Percentiles rank a stretch among this genome's conserved stretches.
Evolutionary conservation across 2,329 filamentous ascomycete genomes (phyloP).

Genomic region (Cladosporium sp.): DNA sequence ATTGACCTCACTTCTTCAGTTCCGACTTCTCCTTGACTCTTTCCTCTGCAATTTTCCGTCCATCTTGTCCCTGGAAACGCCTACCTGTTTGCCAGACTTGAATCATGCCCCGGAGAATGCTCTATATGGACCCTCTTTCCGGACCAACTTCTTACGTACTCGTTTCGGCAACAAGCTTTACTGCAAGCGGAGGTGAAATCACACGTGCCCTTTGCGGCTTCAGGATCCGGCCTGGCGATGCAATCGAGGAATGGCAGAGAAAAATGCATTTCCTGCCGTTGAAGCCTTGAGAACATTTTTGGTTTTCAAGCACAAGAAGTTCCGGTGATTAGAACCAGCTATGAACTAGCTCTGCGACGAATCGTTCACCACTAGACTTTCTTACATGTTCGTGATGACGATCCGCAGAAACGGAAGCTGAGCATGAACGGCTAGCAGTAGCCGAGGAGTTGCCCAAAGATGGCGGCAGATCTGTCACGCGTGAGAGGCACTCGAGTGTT

Average conservation of each 20-base stretch:
- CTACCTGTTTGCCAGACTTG: neutral
- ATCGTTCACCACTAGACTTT: no score
- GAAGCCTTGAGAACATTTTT: neutral
- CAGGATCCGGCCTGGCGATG: neutral
- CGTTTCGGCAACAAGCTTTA: constrained; percentile 10
- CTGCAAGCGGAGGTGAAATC: neutral
- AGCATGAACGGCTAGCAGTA: neutral
- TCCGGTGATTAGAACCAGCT: no score
- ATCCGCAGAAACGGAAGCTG: neutral
- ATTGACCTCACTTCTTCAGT: neutral
- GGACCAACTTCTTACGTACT: constrained; percentile 4
- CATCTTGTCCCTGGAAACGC: no score
- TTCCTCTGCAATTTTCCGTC: neutral
- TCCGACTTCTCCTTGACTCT: neutral
- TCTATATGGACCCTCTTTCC: neutral
- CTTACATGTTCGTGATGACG: neutral
- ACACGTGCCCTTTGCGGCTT: neutral
- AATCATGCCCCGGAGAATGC: neutral
- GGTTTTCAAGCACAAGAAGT: no score
- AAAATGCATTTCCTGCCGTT: neutral
- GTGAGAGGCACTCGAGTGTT: constrained; percentile 1
- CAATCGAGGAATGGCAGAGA: neutral
- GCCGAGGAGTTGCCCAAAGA: constrained; percentile 12
- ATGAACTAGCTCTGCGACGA: no score
- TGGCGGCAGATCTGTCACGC: constrained; percentile 2